These are phyloP conservation scores for Pueraria montana DNA, from an alignment of 306 rosid genomes.

Conservation along the genomic window DNA sequence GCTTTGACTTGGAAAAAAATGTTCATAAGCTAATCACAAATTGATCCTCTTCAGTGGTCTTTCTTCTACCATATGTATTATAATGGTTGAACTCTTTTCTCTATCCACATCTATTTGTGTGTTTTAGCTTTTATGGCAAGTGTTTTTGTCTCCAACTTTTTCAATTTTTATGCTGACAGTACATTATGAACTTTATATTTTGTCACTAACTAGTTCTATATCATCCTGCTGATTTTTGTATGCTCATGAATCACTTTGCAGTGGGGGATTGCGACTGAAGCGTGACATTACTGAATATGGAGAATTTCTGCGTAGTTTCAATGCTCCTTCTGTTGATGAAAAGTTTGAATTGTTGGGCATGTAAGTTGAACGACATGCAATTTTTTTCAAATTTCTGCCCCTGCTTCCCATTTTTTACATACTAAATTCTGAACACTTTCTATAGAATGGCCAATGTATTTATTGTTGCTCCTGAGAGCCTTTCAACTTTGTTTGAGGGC, in stretches of 20 bases:
- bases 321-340: slow-evolving; percentile 89
- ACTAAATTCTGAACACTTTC: slow-evolving; percentile 49
- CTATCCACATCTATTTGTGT: slow-evolving; percentile 2
- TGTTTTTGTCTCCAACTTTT: slow-evolving; percentile 17
- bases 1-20: slow-evolving; percentile 19
- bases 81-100: slow-evolving; percentile 13
- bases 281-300: slow-evolving; percentile 99
- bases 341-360: slow-evolving; percentile 96
- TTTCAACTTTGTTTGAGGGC: slow-evolving; percentile 91
- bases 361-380: slow-evolving; percentile 64
- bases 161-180: slow-evolving; percentile 12
- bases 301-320: slow-evolving; percentile 95
- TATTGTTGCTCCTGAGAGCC: slow-evolving; percentile 99
- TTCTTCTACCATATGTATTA: neutral
- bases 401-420: neutral
- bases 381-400: neutral
- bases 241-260: slow-evolving; percentile 47
- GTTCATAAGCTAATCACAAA: slow-evolving; percentile 8
- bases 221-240: slow-evolving; percentile 41
- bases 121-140: slow-evolving; percentile 13
- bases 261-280: slow-evolving; percentile 97
- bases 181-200: slow-evolving; percentile 22
- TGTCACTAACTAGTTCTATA: slow-evolving; percentile 14
- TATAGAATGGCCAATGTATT: slow-evolving; percentile 97
- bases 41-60: slow-evolving; percentile 28